These are phyloP conservation scores for Psilocybe tampanensis DNA, from an alignment of 768 basidiomycete species.

Conservation along the genomic window DNA sequence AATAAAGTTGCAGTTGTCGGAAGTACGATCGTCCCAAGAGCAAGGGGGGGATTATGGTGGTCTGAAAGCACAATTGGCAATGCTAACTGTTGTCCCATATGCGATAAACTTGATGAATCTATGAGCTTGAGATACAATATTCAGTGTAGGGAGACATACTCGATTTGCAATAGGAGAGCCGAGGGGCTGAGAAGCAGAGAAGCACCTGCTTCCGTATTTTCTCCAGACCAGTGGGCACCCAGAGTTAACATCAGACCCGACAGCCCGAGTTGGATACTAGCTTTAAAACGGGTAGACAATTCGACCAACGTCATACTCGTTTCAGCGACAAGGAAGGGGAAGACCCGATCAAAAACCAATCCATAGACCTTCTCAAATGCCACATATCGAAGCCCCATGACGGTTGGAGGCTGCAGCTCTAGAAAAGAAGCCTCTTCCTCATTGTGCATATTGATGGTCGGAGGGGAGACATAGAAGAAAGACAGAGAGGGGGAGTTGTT, in stretches of 20 bases:
- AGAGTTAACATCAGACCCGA: constrained; percentile 43
- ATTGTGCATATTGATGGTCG: constrained; percentile 32
- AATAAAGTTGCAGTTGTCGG: constrained; percentile 56
- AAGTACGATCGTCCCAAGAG: constrained; percentile 52
- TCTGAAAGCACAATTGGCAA: constrained; percentile 61
- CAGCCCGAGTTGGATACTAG: constrained; percentile 51
- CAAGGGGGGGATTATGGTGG: constrained; percentile 47
- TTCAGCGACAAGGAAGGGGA: constrained; percentile 53
- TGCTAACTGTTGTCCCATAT: constrained; percentile 58
- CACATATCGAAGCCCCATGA: constrained; percentile 51
- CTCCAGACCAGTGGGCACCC: constrained; percentile 44
- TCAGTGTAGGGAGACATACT: constrained; percentile 44
- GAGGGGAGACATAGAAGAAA: constrained; percentile 45
- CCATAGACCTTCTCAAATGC: constrained; percentile 51
- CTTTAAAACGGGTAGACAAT: constrained; percentile 54
- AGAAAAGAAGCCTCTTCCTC: constrained; percentile 19
- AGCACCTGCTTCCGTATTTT: constrained; percentile 44
- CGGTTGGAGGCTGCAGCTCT: constrained; percentile 41
- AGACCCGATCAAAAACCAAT: constrained; percentile 44
- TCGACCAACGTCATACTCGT: constrained; percentile 55
- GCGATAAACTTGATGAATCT: constrained; percentile 44
- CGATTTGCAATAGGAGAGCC: constrained; percentile 56
- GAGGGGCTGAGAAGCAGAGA: constrained; percentile 43
- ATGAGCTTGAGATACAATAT: constrained; percentile 10
- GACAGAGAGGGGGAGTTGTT: constrained; percentile 38